Evolutionary conservation across 2,329 filamentous ascomycete species (phyloP).

Genomic region (Phialemoniopsis sp.): DNA sequence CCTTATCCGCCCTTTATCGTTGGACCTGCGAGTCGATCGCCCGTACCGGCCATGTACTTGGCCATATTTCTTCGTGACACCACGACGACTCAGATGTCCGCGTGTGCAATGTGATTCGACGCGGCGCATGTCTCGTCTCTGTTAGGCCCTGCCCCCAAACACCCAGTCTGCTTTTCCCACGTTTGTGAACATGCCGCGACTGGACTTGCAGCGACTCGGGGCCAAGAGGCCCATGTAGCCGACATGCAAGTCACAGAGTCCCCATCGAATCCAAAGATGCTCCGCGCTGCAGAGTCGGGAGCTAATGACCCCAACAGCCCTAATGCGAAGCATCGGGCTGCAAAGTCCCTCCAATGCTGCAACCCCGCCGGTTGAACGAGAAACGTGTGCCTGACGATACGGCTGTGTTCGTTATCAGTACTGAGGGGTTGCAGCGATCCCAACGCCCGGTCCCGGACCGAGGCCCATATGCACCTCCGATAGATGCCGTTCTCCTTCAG

Average conservation of each 20-base stretch:
- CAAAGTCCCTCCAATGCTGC: not conserved
- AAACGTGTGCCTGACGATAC: too few species aligned
- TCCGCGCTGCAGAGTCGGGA: not conserved
- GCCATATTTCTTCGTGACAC: not conserved
- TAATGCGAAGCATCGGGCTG: not conserved
- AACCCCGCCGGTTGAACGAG: not conserved
- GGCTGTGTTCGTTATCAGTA: too few species aligned
- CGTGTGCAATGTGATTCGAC: not conserved
- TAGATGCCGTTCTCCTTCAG: too few species aligned
- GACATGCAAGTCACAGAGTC: conserved; percentile 10
- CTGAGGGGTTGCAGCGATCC: too few species aligned
- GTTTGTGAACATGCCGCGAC: conserved; percentile 25
- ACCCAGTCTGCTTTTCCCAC: conserved; percentile 29
- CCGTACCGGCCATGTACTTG: conserved; percentile 1
- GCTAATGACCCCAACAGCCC: not conserved
- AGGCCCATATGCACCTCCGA: too few species aligned
- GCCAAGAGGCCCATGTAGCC: not conserved
- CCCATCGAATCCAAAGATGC: not conserved
- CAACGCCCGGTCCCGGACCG: too few species aligned
- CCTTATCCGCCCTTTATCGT: not conserved
- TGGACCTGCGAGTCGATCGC: not conserved
- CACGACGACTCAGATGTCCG: not conserved
- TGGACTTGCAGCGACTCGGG: conserved; percentile 14
- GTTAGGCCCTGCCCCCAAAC: conserved; percentile 12
- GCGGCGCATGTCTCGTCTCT: not conserved